Evolutionary conservation across 2,329 filamentous ascomycete species (phyloP).

Genomic region (Thelonectria rubi): DNA sequence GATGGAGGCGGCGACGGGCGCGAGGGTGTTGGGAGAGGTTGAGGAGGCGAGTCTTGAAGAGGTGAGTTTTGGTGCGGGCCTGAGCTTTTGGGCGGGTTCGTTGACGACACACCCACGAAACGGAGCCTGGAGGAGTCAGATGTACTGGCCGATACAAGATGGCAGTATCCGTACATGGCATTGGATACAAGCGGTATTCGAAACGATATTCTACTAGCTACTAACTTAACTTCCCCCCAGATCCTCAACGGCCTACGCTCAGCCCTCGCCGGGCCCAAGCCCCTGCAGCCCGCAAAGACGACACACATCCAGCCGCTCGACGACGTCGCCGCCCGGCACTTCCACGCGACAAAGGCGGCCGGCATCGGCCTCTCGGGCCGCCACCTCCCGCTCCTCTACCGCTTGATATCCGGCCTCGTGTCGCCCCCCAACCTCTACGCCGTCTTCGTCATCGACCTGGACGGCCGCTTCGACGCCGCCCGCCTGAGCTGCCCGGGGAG

Average conservation of each 20-base stretch:
- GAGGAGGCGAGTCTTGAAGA: conserved; percentile 67
- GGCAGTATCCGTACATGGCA: not conserved
- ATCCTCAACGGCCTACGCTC: conserved; percentile 40
- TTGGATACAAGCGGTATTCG: not conserved
- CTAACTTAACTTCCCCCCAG: conserved; percentile 30
- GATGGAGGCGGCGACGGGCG: conserved; percentile 57
- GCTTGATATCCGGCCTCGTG: conserved; percentile 62
- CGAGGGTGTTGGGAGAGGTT: conserved; percentile 61
- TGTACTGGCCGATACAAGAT: not conserved
- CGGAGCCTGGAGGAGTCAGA: no score
- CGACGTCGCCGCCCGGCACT: conserved; percentile 56
- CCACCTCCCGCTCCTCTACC: conserved; percentile 64
- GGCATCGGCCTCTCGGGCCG: conserved; percentile 62
- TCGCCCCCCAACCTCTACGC: conserved; percentile 57
- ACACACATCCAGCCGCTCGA: conserved; percentile 58
- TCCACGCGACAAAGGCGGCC: conserved; percentile 57
- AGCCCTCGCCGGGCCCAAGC: conserved; percentile 39
- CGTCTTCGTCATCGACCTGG: conserved; percentile 64
- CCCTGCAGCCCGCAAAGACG: conserved; percentile 40
- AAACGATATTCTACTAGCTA: no score
- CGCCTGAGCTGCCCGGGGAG: conserved; percentile 50
- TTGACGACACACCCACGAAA: conserved; percentile 1
- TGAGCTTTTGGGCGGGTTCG: conserved; percentile 23
- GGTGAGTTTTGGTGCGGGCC: conserved; percentile 54
- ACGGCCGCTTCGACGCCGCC: conserved; percentile 63